Conservation (phyloP, 2,329 filamentous ascomycete species). For the Fusarium virguliforme region DNA sequence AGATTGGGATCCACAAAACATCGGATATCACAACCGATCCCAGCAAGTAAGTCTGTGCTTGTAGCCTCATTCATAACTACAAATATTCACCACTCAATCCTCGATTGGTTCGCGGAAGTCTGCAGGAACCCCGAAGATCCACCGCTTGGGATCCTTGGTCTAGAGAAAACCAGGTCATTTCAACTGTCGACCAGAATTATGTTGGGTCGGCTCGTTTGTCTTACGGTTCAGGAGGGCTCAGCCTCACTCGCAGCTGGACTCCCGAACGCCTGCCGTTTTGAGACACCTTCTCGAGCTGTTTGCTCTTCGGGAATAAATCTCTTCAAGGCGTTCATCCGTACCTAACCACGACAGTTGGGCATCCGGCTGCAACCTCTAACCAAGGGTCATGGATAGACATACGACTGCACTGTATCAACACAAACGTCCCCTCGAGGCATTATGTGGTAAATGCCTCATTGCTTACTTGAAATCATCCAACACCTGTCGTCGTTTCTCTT, state of each 20-base stretch:
- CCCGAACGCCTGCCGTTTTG: not conserved
- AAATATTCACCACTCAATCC: constrained; percentile 1
- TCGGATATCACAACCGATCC: constrained; percentile 18
- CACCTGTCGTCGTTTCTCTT: constrained; percentile 4
- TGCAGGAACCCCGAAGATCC: constrained; percentile 8
- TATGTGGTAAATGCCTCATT: constrained; percentile 9
- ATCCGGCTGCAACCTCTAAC: not conserved
- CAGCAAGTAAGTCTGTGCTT: not conserved
- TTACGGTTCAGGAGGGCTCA: not conserved
- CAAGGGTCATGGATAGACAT: not conserved
- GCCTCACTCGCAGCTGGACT: not conserved
- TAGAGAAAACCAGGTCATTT: not conserved
- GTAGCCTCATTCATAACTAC: constrained; percentile 8
- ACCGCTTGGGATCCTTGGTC: constrained; percentile 1
- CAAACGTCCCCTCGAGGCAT: not conserved
- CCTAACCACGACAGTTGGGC: not conserved
- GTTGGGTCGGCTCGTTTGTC: not conserved
- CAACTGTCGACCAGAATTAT: not conserved
- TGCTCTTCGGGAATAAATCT: not conserved
- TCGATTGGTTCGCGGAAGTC: constrained; percentile 15
- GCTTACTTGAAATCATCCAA: not conserved
- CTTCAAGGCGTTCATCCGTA: not conserved
- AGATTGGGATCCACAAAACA: not conserved
- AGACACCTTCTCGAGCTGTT: not conserved
- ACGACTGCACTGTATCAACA: not conserved